A percentile compares a stretch with the other conserved stretches of the same genome.
These are phyloP conservation scores for Colletotrichum limetticola DNA, from an alignment of 2,329 filamentous ascomycete species.

Conservation along the genomic window DNA sequence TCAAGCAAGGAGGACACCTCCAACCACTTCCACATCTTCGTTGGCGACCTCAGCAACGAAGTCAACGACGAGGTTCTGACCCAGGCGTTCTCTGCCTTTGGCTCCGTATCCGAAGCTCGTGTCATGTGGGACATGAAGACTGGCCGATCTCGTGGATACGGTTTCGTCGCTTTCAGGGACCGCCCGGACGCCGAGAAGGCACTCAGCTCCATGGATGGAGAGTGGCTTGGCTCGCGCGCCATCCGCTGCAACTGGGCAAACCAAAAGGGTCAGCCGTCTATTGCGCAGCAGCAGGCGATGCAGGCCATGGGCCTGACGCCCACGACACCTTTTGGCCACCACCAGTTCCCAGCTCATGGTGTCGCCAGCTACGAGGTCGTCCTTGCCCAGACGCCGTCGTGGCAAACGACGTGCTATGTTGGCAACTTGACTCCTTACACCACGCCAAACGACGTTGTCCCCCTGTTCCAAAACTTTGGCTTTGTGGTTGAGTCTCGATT, in stretches of 20 bases:
- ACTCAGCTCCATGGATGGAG: constrained; percentile 96
- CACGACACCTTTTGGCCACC: constrained; percentile 94
- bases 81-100: constrained; percentile 96
- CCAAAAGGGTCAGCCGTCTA: constrained; percentile 99
- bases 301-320: constrained; percentile 98
- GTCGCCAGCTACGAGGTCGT: constrained; percentile 99
- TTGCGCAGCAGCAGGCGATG: constrained; percentile 97
- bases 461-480: constrained; percentile 98
- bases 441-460: constrained; percentile 95
- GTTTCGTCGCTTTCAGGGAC: constrained; percentile 97
- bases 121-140: constrained; percentile 99
- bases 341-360: constrained; percentile 97
- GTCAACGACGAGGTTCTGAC: constrained; percentile 96
- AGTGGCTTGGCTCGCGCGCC: constrained; percentile 97
- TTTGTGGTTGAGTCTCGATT: constrained; percentile 98
- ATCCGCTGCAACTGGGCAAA: constrained; percentile 99
- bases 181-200: constrained; percentile 95
- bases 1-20: constrained; percentile 97
- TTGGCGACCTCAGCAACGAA: constrained; percentile 97
- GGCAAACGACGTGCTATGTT: constrained; percentile 99
- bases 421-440: constrained; percentile 98
- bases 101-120: constrained; percentile 93
- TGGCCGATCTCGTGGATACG: constrained; percentile 94
- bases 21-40: constrained; percentile 98
- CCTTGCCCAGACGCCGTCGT: constrained; percentile 90